These are phyloP conservation scores for Aspergillus leporis DNA, from an alignment of 495 filamentous ascomycete species.

Conservation along the genomic window DNA sequence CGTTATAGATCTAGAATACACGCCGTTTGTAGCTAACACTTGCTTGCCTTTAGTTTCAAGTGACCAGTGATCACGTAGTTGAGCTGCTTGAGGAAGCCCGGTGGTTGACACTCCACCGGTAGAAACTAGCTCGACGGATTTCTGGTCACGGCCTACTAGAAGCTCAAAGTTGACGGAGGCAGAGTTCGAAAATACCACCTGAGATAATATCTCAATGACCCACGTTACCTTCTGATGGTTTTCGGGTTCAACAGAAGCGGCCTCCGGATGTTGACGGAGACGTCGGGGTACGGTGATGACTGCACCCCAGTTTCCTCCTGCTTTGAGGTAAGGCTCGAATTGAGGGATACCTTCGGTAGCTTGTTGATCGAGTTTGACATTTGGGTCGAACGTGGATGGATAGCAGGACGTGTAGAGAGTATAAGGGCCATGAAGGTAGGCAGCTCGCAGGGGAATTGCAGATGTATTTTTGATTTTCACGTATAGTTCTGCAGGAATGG, in stretches of 20 bases:
- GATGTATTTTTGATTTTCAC: conserved; percentile 92
- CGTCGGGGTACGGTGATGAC: conserved; percentile 71
- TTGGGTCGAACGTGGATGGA: conserved; percentile 76
- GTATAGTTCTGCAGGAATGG: conserved; percentile 73
- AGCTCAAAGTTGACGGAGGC: conserved; percentile 92
- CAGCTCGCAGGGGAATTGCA: conserved; percentile 84
- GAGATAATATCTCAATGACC: conserved; percentile 88
- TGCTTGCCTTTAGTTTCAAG: conserved; percentile 51
- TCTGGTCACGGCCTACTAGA: conserved; percentile 80
- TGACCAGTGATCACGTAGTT: conserved; percentile 66
- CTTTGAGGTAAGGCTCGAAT: conserved; percentile 95
- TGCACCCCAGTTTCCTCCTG: conserved; percentile 81
- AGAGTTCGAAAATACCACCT: conserved; percentile 86
- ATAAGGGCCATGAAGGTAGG: conserved; percentile 95
- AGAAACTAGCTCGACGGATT: conserved; percentile 68
- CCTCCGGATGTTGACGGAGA: conserved; percentile 23
- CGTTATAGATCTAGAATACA: conserved; percentile 75
- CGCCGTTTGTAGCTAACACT: conserved; percentile 61
- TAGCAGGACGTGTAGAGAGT: conserved; percentile 84
- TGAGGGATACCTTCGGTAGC: conserved; percentile 68
- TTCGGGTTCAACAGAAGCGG: conserved; percentile 6
- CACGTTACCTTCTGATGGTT: conserved; percentile 66
- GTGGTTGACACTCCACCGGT: conserved; percentile 42
- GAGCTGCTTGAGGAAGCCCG: conserved; percentile 58
- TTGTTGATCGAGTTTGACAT: conserved; percentile 64